Conservation (phyloP, 352 stramenopile genomes). For the Phytophthora cryptogea region DNA sequence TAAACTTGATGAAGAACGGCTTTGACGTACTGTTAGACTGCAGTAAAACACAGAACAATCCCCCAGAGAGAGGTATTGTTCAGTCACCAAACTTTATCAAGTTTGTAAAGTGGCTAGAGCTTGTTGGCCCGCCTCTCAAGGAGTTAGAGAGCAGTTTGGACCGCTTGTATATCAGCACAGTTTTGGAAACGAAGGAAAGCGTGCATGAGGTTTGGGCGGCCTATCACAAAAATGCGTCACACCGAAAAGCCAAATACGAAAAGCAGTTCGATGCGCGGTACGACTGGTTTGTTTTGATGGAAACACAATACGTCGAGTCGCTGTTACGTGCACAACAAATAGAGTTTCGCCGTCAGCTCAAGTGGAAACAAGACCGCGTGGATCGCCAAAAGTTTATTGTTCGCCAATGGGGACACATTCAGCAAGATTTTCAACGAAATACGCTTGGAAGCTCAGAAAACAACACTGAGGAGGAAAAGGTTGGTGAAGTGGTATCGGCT, state of each 20-base stretch:
- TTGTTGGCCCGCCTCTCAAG: slow-evolving; percentile 69
- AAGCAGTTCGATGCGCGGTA: slow-evolving; percentile 47
- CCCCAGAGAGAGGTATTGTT: slow-evolving; percentile 15
- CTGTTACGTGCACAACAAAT: slow-evolving; percentile 46
- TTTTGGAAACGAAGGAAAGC: slow-evolving; percentile 56
- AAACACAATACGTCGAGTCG: slow-evolving; percentile 41
- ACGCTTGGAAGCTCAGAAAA: slow-evolving; percentile 3
- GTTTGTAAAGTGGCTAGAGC: slow-evolving; percentile 68
- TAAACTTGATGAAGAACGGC: slow-evolving; percentile 83
- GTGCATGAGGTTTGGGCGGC: slow-evolving; percentile 56
- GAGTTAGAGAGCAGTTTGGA: slow-evolving; percentile 70
- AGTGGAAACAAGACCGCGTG: slow-evolving; percentile 68
- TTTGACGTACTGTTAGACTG: slow-evolving; percentile 67
- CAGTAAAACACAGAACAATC: slow-evolving; percentile 2
- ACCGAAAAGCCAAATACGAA: slow-evolving; percentile 42
- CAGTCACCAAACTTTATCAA: slow-evolving; percentile 38
- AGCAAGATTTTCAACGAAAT: slow-evolving; percentile 26
- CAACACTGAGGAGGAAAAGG: neutral
- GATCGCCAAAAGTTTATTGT: slow-evolving; percentile 69
- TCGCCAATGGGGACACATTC: slow-evolving; percentile 55
- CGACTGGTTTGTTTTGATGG: slow-evolving; percentile 49
- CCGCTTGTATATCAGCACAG: slow-evolving; percentile 57
- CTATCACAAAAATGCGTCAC: slow-evolving; percentile 46
- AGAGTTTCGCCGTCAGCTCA: slow-evolving; percentile 62
- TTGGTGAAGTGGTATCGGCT: neutral